Percentiles rank a stretch among this genome's conserved stretches.
These are phyloP conservation scores for Tylopilus balloui DNA, from an alignment of 768 basidiomycete genomes.

Conservation along the genomic window DNA sequence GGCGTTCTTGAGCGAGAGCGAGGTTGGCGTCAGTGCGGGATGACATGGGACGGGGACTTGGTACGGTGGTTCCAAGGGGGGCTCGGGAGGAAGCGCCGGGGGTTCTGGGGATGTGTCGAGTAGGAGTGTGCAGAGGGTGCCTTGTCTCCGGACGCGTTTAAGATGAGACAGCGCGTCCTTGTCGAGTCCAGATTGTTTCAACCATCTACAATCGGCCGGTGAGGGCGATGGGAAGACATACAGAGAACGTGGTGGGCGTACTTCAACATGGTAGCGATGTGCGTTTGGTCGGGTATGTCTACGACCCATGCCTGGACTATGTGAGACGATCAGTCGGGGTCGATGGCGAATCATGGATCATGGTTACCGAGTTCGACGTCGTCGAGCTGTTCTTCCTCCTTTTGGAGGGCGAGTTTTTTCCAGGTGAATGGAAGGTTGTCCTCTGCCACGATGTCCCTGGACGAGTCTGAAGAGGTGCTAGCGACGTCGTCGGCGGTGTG, in stretches of 20 bases:
- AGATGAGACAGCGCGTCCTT: constrained; percentile 63
- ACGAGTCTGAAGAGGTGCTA: constrained; percentile 14
- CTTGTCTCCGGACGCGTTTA: constrained; percentile 66
- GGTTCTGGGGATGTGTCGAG: constrained; percentile 38
- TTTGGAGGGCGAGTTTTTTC: constrained; percentile 53
- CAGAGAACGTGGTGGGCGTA: constrained; percentile 24
- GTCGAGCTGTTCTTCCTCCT: constrained; percentile 55
- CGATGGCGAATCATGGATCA: not conserved
- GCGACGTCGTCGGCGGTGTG: not conserved
- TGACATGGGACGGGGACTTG: constrained; percentile 56
- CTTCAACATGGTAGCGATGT: constrained; percentile 62
- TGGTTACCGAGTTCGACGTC: constrained; percentile 40
- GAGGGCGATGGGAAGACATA: not conserved
- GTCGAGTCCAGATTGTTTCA: constrained; percentile 60
- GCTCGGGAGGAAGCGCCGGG: constrained; percentile 48
- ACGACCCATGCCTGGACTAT: constrained; percentile 75
- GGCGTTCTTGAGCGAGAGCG: constrained; percentile 59
- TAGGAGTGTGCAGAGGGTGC: constrained; percentile 48
- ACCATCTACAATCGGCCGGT: constrained; percentile 47
- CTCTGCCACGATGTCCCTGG: constrained; percentile 48
- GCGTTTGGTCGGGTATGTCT: constrained; percentile 58
- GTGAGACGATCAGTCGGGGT: not conserved
- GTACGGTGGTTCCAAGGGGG: constrained; percentile 52
- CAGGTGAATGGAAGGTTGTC: constrained; percentile 62
- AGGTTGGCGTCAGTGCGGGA: constrained; percentile 62